Evolutionary conservation across 2,329 filamentous ascomycete genomes (phyloP), one percentile per base, ranked within the genome.

Genomic region (Trichoderma koningiopsis): DNA sequence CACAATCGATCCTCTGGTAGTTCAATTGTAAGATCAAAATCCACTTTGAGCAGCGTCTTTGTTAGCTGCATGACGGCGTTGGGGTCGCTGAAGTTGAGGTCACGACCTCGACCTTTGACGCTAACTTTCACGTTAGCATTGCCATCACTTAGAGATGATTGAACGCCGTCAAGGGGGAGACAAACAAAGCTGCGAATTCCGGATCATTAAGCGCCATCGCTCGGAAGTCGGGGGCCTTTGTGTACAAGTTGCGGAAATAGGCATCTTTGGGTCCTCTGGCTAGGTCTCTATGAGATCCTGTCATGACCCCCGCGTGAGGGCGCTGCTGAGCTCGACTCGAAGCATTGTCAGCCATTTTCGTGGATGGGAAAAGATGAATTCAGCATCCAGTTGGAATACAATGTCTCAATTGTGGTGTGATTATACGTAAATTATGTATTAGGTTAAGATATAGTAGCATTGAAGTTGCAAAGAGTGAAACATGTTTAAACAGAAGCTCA

Each of bases 11-110:
- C 89, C 31, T 86, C 81, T 0, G 94, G 94, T 1, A 98, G 83
- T 6, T 90, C 84, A 16, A 97, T 81, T 0, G 83, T 76, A 10
- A 98, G 80, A 14, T 84, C 85, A 78, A 97, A 98, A 78, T 97
- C 91, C 16, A 86, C 80, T 70, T 87, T 88, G 22, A 98, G 83
- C 1, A 97, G 84, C 22, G 90, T 90, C 76, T 91, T 94, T 13
- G 94, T 96, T 60, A 98, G 83, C 73, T 89, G 94, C 87, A 91
- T 87, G 10, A 97, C 88, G 27, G 92, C 88, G 61, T 85, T 82
- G 5, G 94, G 91, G 75, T 97, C 87, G 63, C 88, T 90, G 75
- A 98, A 98, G 80, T 97, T 89, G 31, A 97, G 83, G 72, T 90
- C 88, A 10, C 81, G 77, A 19, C 79, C 88, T 8, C 81, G 77